Base-by-base conservation (phyloP, 2,329 filamentous ascomycete genomes). In the Trichoderma guizhouense region DNA sequence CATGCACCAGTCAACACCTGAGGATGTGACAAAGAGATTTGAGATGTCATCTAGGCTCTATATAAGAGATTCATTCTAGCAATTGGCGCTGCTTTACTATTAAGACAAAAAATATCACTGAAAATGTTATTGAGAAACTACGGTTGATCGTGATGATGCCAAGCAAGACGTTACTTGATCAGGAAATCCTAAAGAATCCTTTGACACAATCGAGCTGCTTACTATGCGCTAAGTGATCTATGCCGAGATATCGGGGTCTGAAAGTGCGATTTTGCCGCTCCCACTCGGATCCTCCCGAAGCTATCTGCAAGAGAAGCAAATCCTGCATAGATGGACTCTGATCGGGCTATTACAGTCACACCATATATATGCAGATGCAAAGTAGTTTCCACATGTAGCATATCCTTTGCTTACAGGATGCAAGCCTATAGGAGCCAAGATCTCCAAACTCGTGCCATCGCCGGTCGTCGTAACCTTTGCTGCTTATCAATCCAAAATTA, bases 1-100 rank as follows among this genome's bases (percentile, higher is more conserved):
- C 72, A 74, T 8, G 55, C 78, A 21, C 80, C 79, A 7, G 74
- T 77, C 5, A 79, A 86, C 71, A 84, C 83, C 15, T 72, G 34
- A 34, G 12, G 21, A 18, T 4, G 26, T 7, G n/a, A 7, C 21
- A 15, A 63, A 26, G 34, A 43, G 34, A n/a, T 24, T 53, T 24
- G 21, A 53, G 11, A 24, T 53, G 11, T 24, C 47, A 7, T 43
- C 3, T 43, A 9, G 3, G 39, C 15, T 43, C 7, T n/a, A 43
- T 53, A 24, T 53, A 53, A 3, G 21, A 24, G 47, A 21, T 1
- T 14, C 0, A 3, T 26, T 57, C 7, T 8, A 43, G 53, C 24
- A 51, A 62, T 30, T 21, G 8, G 15, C 26, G 36, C 26, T 30
- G 24, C 26, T 28, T 64, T 64, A 21, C 34, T n/a, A 58, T n/a